Evolutionary conservation across 2,329 filamentous ascomycete genomes (phyloP), one percentile per base, ranked within the genome.

Genomic region (Metarhizium robertsii): DNA sequence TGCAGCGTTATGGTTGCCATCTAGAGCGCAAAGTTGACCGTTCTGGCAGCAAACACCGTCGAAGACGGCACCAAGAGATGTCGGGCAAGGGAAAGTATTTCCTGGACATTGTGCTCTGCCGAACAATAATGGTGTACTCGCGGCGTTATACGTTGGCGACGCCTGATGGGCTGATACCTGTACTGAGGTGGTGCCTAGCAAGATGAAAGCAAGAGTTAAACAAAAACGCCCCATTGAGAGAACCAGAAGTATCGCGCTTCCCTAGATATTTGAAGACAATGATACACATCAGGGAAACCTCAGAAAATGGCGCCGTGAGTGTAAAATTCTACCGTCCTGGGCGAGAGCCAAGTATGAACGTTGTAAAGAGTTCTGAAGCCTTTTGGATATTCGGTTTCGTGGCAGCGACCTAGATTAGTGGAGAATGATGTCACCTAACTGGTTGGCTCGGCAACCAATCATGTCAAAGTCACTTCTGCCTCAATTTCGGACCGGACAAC

Each of bases 61-160:
- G 61, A 81, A 82, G 46, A 64, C 69, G 25, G 69, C 59, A 8
- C 79, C 79, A 52, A 75, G 67, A 8, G 70, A 68, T 58, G 72
- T 63, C 20, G 77, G 73, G 65, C 79, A 83, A 56, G 73, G 76
- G 63, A 74, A 79, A 57, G 75, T 80, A 61, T 78, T 72, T 52
- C 70, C 67, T 7, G 78, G 75, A 57, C 79, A 81, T 53, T 69
- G 63, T n/a, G 64, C 62, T 55, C 69, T 62, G 10, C 47, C 60
- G 49, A 66, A 60, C 47, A 61, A 43, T 32, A 66, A 57, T 10
- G 62, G 50, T 10, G 60, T 56, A n/a, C 63, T 60, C 18, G 59
- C 59, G 20, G 63, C 58, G 30, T 56, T 57, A 42, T 62, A 63
- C 5, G 61, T 62, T 25, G 63, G 11, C 18, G 38, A 40, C 25